Base-by-base conservation (phyloP, 2,329 filamentous ascomycete species). In the Penicillium sp. region DNA sequence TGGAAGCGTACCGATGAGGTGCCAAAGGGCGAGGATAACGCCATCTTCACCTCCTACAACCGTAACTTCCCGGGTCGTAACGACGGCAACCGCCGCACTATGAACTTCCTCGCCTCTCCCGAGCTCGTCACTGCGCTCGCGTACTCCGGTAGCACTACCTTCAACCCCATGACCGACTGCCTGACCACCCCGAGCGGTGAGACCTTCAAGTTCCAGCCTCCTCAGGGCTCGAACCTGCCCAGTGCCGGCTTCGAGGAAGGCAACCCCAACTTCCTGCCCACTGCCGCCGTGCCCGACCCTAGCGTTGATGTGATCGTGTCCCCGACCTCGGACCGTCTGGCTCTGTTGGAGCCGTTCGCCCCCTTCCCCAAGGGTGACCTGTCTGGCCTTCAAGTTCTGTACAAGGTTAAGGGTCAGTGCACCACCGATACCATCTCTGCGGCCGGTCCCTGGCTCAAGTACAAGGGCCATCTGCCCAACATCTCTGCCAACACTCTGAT, bases 71-170 rank as follows among this genome's bases (percentile, higher is more conserved):
- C 87, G 41, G 91, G 89, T 51, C 87, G 93, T 56, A 98, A 98
- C 68, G 93, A 98, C 65, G 93, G 93, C 52, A 98, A 98, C 75
- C 84, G 87, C 18, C 84, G 86, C 34, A 98, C 93, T 7, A 96
- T 97, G 90, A 98, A 97, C 77, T 98, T 98, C 74, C 80, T 98
- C 42, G 91, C 93, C 8, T 96, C 90, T 0, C 93, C 93, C 6
- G 93, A 98, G 71, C 82, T 98, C 47, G 93, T 98, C 52, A 97
- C 93, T 4, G 93, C 93, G 41, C 91, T 98, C 84, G 81, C 88
- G 10, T 98, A 95, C 71, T 85, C 90, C 34, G 93, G 93, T 44
- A 82, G 80, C 44, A 97, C 91, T 18, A 93, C 87, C 39, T 98
- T 98, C 77, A 97, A 98, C 74, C 93, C 93, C 23, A 80, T 95